Evolutionary conservation across 352 stramenopile species (phyloP).

Genomic region (Aphanomyces astaci): DNA sequence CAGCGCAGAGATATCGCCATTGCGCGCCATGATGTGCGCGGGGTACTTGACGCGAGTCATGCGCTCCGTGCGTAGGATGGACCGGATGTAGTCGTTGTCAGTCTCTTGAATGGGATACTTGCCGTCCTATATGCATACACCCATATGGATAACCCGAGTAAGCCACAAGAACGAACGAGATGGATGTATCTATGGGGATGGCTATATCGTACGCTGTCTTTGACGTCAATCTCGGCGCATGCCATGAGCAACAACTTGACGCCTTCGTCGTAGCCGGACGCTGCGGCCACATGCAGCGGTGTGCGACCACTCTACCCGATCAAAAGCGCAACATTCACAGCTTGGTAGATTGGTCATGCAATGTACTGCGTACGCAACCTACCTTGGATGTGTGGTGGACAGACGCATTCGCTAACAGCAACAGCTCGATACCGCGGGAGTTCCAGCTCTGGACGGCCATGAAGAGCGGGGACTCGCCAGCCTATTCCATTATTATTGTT

Average conservation of each 20-base stretch:
- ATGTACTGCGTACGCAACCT: too few species aligned
- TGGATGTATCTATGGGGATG: not conserved
- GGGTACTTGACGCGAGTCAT: not conserved
- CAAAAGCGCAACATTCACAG: too few species aligned
- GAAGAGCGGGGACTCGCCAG: not conserved
- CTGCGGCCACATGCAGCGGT: not conserved
- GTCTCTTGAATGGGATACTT: conserved; percentile 5
- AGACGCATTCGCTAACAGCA: not conserved
- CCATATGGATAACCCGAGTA: too few species aligned
- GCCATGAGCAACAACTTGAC: conserved; percentile 2
- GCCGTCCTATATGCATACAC: too few species aligned
- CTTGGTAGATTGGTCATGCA: too few species aligned
- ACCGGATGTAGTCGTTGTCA: not conserved
- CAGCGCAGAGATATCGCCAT: not conserved
- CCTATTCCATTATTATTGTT: not conserved
- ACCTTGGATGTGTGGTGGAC: not conserved
- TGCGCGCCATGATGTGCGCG: conserved; percentile 7
- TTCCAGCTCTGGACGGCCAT: not conserved
- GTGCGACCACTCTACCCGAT: not conserved
- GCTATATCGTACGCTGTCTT: conserved; percentile 9
- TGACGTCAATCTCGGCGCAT: conserved; percentile 15
- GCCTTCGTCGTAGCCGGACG: not conserved
- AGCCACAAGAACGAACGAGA: not conserved
- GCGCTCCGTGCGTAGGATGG: not conserved
- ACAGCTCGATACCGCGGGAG: not conserved